Evolutionary conservation across 139 green algal genomes (phyloP).

Genomic region (Picochlorum sp.): DNA sequence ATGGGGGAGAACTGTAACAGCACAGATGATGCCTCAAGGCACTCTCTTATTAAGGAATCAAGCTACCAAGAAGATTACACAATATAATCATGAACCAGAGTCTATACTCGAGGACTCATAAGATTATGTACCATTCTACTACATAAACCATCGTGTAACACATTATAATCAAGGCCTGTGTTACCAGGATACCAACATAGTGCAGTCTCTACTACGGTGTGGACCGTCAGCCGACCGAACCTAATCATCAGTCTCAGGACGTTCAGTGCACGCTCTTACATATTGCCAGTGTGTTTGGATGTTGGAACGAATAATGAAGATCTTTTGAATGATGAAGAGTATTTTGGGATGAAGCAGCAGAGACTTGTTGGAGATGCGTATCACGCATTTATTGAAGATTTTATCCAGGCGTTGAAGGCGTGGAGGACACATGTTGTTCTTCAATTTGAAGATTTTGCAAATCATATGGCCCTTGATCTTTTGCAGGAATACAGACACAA

Average conservation of each 20-base stretch:
- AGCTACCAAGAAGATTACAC: too few relatives aligned
- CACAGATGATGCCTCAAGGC: background rate
- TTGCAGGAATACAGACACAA: conserved; percentile 45
- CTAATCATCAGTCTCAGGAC: too few relatives aligned
- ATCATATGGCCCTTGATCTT: conserved; percentile 69
- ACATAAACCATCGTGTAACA: too few relatives aligned
- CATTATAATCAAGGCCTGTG: too few relatives aligned
- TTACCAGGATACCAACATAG: too few relatives aligned
- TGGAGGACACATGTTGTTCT: conserved; percentile 60
- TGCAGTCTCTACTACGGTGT: too few relatives aligned
- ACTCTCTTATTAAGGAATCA: too few relatives aligned
- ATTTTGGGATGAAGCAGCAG: conserved; percentile 46
- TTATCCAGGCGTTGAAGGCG: conserved; percentile 37
- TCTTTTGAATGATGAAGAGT: conserved; percentile 63
- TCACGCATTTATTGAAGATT: conserved; percentile 51
- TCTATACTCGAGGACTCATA: too few relatives aligned
- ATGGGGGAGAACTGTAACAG: background rate
- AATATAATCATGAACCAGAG: too few relatives aligned
- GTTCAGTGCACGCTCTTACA: too few relatives aligned
- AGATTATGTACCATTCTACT: too few relatives aligned
- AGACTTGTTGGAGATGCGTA: conserved; percentile 37
- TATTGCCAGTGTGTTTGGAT: conserved; percentile 78
- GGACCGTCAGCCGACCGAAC: too few relatives aligned
- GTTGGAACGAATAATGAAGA: conserved; percentile 79
- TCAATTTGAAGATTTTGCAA: conserved; percentile 90